Percentiles rank a stretch among this genome's conserved stretches.
Evolutionary conservation across 345 rosid species (phyloP).

Genomic region (Viola odorata): DNA sequence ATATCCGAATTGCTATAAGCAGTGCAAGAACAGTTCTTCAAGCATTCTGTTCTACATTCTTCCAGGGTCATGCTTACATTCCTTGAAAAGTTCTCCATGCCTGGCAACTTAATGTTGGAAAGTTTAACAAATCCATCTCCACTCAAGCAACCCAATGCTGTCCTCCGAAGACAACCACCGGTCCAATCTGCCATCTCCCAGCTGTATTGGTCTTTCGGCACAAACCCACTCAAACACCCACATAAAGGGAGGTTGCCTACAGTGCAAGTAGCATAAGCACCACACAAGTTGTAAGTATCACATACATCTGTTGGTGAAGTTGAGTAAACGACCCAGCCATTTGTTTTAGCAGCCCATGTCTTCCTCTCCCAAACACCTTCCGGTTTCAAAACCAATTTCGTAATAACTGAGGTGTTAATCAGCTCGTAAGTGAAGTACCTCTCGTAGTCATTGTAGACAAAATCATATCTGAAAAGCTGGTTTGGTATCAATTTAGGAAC

Average conservation of each 20-base stretch:
- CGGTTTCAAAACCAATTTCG: not conserved
- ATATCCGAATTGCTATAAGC: slow-evolving; percentile 5
- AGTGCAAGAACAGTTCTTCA: slow-evolving; percentile 9
- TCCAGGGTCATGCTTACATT: slow-evolving; percentile 2
- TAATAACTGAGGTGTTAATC: not conserved
- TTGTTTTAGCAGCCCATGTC: not conserved
- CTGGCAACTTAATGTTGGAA: slow-evolving; percentile 7
- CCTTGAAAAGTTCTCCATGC: not conserved
- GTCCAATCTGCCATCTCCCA: slow-evolving; percentile 9
- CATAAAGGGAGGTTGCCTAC: not conserved
- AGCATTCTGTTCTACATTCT: slow-evolving; percentile 1
- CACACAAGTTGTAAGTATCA: slow-evolving; percentile 3
- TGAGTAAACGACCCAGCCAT: not conserved
- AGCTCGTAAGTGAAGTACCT: slow-evolving; percentile 7
- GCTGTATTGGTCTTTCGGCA: not conserved
- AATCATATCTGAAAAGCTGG: not conserved
- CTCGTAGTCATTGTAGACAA: not conserved
- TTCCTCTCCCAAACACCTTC: not conserved
- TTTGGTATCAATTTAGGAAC: slow-evolving; percentile 1
- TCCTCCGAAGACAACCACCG: slow-evolving; percentile 1
- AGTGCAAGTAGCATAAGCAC: slow-evolving; percentile 7
- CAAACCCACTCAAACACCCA: slow-evolving; percentile 4
- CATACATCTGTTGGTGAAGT: not conserved
- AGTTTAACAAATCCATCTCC: slow-evolving; percentile 9
- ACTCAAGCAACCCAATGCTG: slow-evolving; percentile 1